Evolutionary conservation across 2,329 filamentous ascomycete species (phyloP).

Genomic region (Thermothelomyces thermophilus): DNA sequence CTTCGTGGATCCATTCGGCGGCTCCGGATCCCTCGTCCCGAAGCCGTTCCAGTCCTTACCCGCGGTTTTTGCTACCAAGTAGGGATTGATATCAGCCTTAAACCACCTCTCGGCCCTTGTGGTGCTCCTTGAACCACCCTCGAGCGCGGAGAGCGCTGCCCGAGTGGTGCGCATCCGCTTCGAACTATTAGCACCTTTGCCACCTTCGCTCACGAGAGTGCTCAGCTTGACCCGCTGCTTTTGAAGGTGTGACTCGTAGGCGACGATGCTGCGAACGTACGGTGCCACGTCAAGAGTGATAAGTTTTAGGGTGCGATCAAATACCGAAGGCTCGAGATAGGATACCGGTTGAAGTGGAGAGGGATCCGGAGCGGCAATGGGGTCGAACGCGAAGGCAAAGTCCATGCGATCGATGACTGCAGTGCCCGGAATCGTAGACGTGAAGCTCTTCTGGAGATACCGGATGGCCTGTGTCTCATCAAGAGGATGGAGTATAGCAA

Average conservation of each 20-base stretch:
- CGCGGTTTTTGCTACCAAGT: slow-evolving; percentile 52
- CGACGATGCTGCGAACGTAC: slow-evolving; percentile 79
- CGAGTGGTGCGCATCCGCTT: slow-evolving; percentile 59
- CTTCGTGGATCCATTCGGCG: background rate
- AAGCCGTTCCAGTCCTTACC: slow-evolving; percentile 27
- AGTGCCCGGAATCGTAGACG: slow-evolving; percentile 20
- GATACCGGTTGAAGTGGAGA: slow-evolving; percentile 27
- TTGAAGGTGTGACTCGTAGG: slow-evolving; percentile 66
- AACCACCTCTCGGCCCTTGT: slow-evolving; percentile 67
- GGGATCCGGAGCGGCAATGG: slow-evolving; percentile 46
- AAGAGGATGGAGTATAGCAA: slow-evolving; percentile 25
- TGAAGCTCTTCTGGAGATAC: slow-evolving; percentile 35
- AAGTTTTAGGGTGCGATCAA: slow-evolving; percentile 62
- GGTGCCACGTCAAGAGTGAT: slow-evolving; percentile 77
- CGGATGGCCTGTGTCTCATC: slow-evolving; percentile 31
- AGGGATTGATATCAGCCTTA: slow-evolving; percentile 47
- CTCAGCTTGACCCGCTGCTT: slow-evolving; percentile 54
- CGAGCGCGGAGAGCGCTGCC: slow-evolving; percentile 61
- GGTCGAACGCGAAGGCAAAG: slow-evolving; percentile 54
- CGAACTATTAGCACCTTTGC: slow-evolving; percentile 20
- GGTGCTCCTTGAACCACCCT: slow-evolving; percentile 56
- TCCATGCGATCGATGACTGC: slow-evolving; percentile 41
- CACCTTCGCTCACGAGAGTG: slow-evolving; percentile 48
- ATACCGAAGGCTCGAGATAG: slow-evolving; percentile 61
- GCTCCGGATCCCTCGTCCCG: slow-evolving; percentile 1